Evolutionary conservation across 805 yeast genomes (phyloP).

Genomic region (Priceomyces haplophilus): DNA sequence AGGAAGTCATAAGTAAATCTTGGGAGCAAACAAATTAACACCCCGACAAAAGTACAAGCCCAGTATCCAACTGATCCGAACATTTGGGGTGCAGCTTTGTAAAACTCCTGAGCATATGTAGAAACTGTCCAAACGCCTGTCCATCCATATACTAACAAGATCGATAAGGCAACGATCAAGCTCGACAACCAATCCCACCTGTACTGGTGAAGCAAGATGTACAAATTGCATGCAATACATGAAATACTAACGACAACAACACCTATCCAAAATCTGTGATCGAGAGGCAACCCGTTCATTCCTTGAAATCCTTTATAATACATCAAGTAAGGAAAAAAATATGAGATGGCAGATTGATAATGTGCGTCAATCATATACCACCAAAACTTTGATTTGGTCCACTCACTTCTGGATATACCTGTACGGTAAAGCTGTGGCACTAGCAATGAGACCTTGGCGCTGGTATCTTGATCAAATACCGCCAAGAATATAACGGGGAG

Average conservation of each 20-base stretch:
- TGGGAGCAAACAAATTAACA: constrained; percentile 62
- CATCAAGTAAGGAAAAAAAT: constrained; percentile 67
- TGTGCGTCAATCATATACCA: constrained; percentile 75
- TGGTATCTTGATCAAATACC: constrained; percentile 78
- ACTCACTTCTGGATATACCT: constrained; percentile 71
- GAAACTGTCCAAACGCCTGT: constrained; percentile 75
- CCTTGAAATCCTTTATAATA: constrained; percentile 28
- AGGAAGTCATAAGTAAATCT: constrained; percentile 60
- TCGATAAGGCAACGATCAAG: constrained; percentile 54
- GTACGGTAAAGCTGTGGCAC: constrained; percentile 73
- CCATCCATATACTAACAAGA: constrained; percentile 66
- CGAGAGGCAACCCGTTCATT: constrained; percentile 54
- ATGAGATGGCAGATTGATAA: constrained; percentile 70
- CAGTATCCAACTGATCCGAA: constrained; percentile 63
- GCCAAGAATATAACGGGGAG: constrained; percentile 77
- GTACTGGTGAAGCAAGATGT: constrained; percentile 63
- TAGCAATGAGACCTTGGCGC: constrained; percentile 61
- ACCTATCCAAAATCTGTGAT: constrained; percentile 75
- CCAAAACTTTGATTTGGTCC: constrained; percentile 65
- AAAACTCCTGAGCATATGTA: constrained; percentile 51
- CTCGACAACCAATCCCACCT: constrained; percentile 80
- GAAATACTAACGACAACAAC: constrained; percentile 63
- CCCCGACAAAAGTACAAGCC: constrained; percentile 67
- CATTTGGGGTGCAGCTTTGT: constrained; percentile 61
- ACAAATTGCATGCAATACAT: constrained; percentile 62